phyloP scores from a whole-genome alignment of 768 basidiomycete genomes.

The Suillus luteus region DNA sequence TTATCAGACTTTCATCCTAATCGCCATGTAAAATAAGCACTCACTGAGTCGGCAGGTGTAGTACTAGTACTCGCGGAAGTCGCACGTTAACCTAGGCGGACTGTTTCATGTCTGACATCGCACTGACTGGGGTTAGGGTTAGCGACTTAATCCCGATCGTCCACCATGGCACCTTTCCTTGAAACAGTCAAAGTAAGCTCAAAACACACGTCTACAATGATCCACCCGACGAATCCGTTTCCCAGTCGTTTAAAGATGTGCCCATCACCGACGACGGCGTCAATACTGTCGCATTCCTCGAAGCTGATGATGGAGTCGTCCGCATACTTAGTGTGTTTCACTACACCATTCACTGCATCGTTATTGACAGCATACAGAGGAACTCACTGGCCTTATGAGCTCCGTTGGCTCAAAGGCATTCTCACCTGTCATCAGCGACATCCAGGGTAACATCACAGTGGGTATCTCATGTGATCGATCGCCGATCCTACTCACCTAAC shows the following conservation, averaged over 20 bases:
- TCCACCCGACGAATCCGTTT: slow-evolving; percentile 1
- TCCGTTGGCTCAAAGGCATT: slow-evolving; percentile 74
- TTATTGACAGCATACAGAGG: not conserved
- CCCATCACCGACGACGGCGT: slow-evolving; percentile 83
- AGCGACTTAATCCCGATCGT: not conserved
- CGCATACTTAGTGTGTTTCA: slow-evolving; percentile 78
- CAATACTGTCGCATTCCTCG: slow-evolving; percentile 84
- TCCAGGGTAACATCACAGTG: slow-evolving; percentile 91
- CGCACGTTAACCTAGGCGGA: not conserved
- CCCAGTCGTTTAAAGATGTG: slow-evolving; percentile 92
- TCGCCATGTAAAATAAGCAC: not conserved
- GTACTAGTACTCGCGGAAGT: not conserved
- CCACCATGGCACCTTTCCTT: slow-evolving; percentile 73
- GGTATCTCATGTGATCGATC: slow-evolving; percentile 22
- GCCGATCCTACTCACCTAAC: not conserved
- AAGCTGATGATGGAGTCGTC: slow-evolving; percentile 86
- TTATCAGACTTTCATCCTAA: not conserved
- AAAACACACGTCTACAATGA: not conserved
- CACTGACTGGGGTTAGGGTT: slow-evolving; percentile 7
- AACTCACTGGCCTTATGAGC: slow-evolving; percentile 7
- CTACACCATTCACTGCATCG: not conserved
- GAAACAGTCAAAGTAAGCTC: slow-evolving; percentile 60
- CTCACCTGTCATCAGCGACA: slow-evolving; percentile 76
- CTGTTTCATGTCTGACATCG: no score
- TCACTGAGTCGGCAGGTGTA: not conserved